Percentiles rank a stretch among this genome's conserved stretches.
phyloP scores from a whole-genome alignment of 805 yeast genomes.

The Candida sakaeoensis region DNA sequence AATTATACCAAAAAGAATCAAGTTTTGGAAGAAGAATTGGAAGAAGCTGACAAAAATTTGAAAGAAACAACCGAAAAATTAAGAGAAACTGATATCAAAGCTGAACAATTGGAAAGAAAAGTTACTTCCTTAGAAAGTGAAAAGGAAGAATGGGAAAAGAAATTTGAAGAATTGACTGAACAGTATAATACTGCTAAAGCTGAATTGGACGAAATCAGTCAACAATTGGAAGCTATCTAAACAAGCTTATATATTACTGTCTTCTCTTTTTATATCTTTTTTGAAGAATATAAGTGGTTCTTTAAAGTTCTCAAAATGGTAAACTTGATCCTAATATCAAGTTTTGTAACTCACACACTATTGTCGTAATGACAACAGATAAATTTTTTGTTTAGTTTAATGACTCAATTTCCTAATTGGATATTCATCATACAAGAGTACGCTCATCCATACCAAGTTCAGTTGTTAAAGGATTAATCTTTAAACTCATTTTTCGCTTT shows the following conservation, averaged over 20 bases:
- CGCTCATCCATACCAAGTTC: too few species aligned
- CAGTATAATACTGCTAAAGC: constrained; percentile 82
- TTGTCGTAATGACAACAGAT: neutral
- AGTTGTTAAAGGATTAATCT: too few species aligned
- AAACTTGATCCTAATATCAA: too few species aligned
- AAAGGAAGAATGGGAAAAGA: constrained; percentile 86
- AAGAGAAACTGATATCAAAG: constrained; percentile 93
- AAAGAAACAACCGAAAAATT: constrained; percentile 91
- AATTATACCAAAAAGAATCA: constrained; percentile 86
- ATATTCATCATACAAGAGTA: too few species aligned
- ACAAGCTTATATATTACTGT: neutral
- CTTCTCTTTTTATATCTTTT: too few species aligned
- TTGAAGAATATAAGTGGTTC: neutral
- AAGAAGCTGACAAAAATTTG: constrained; percentile 83
- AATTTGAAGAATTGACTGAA: constrained; percentile 80
- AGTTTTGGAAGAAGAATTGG: constrained; percentile 86
- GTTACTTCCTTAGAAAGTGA: constrained; percentile 89
- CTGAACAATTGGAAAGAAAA: constrained; percentile 93
- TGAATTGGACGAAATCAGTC: constrained; percentile 94
- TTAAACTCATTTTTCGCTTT: too few species aligned
- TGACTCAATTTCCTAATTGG: too few species aligned
- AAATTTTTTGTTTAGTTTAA: too few species aligned
- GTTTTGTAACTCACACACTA: too few species aligned
- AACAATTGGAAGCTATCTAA: constrained; percentile 78
- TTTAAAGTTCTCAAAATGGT: too few species aligned